Evolutionary conservation across 2,329 filamentous ascomycete genomes (phyloP).

Genomic region (Microascus cirrosus): DNA sequence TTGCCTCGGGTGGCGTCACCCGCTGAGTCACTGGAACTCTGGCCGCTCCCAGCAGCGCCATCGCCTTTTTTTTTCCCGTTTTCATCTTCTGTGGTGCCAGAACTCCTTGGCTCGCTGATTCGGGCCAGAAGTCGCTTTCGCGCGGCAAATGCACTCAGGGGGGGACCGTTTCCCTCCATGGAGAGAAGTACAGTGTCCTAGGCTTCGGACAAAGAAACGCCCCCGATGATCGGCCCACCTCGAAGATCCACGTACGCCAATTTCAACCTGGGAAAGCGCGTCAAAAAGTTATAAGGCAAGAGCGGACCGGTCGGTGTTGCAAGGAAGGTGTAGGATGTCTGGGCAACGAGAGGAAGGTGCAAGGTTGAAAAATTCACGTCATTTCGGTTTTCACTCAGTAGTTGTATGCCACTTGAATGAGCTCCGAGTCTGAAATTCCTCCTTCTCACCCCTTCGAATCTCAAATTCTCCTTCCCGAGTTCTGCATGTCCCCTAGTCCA

Average conservation of each 20-base stretch:
- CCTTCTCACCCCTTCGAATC: not conserved
- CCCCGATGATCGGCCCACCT: not conserved
- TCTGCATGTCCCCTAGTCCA: not conserved
- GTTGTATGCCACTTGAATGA: not conserved
- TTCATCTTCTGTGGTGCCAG: not conserved
- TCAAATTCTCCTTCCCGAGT: not conserved
- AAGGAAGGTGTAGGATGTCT: not conserved
- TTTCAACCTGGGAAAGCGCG: not conserved
- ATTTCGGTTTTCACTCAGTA: not conserved
- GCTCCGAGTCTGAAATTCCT: not conserved
- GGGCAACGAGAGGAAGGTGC: not conserved
- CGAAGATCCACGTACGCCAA: not conserved
- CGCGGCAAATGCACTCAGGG: conserved; percentile 4
- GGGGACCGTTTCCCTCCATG: not conserved
- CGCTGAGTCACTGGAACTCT: not conserved
- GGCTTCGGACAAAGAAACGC: not conserved
- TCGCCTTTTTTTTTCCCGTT: too few species aligned
- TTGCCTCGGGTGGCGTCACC: not conserved
- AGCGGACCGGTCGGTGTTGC: not conserved
- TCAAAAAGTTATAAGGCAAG: not conserved
- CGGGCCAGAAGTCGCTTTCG: conserved; percentile 1
- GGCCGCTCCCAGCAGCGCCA: not conserved
- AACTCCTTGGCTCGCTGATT: not conserved
- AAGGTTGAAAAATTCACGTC: not conserved
- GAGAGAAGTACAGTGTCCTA: not conserved